Evolutionary conservation across 2,329 filamentous ascomycete genomes (phyloP), one percentile per base, ranked within the genome.

Genomic region (Ophiostoma pallidulum): DNA sequence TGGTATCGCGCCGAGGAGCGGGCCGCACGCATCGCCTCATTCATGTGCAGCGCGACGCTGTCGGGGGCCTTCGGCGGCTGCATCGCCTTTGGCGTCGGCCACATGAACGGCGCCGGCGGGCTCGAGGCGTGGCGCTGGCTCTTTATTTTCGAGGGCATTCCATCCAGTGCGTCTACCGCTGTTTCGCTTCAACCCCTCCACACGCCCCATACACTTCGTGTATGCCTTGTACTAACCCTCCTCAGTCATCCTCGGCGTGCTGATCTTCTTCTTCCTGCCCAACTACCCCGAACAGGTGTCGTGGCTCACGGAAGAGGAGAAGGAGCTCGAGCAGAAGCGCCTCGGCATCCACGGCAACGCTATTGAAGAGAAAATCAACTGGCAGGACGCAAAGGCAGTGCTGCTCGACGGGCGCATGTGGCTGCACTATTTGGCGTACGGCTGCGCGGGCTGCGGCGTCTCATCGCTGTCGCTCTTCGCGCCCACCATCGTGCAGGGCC

Each of bases 1-100:
- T 88, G 85, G 73, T 88, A 88, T 61, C 79, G 74, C 41, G 78
- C 78, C 54, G 73, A 78, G 19, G 84, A 89, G 63, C 73, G 85
- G 4, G 83, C 81, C 22, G 65, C 86, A 14, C 74, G 84, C 4
- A 80, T 86, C 2, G 82, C 82, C 2, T 80, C 85, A 50, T 75
- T 88, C 2, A 81, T 87, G 51, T 76, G 81, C n/a, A 77, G 72
- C 16, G 79, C 82, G 1, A 84, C 84, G 0, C 69, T 86, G 1
- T 81, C 82, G 0, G 84, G 84, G 6, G 84, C 84, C 13, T 87
- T 80, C 53, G 83, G 84, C 8, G 84, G 45, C 28, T 51, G 45
- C 33, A 74, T 89, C 8, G 84, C 84, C 1, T 87, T 82, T 52
- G 82, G 71, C 1, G 82, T 88, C 50, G 80, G 81, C 0, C 79